Evolutionary conservation across 2,329 filamentous ascomycete species (phyloP).

Genomic region (Lecanicillium sp.): DNA sequence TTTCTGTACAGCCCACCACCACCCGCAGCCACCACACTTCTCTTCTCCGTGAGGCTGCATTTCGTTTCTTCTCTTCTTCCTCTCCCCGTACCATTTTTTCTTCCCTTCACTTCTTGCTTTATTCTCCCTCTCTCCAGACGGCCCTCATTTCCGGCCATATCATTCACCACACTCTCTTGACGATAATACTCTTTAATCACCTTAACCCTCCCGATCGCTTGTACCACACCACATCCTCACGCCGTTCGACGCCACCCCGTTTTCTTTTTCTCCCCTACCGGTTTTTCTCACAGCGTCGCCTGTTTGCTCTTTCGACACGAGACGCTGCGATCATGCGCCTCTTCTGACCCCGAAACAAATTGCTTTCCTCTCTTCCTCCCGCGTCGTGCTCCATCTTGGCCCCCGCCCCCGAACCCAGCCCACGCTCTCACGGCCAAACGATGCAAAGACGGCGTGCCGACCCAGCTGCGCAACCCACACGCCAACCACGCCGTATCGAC

Average conservation of each 20-base stretch:
- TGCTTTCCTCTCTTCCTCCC: background rate
- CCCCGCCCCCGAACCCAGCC: background rate
- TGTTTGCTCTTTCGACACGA: no score
- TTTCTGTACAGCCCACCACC: background rate
- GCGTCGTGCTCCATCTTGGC: no score
- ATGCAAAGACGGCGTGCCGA: slow-evolving; percentile 2
- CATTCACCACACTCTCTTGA: background rate
- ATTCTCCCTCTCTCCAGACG: no score
- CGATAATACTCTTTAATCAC: background rate
- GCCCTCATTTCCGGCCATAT: no score
- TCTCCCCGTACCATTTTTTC: slow-evolving; percentile 1
- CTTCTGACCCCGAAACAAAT: background rate
- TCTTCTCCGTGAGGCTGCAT: background rate
- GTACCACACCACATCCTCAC: no score
- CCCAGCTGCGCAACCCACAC: background rate
- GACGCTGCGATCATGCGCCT: slow-evolving; percentile 1
- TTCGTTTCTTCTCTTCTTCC: background rate
- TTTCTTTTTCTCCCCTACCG: no score
- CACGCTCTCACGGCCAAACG: no score
- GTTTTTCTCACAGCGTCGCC: no score
- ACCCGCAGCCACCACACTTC: background rate
- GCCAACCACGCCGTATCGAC: background rate
- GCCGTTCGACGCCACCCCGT: no score
- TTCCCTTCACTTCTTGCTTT: background rate
- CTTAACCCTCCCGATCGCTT: no score